Evolutionary conservation across 2,329 filamentous ascomycete genomes (phyloP), one percentile per base, ranked within the genome.

Genomic region (Trichoderma guizhouense): DNA sequence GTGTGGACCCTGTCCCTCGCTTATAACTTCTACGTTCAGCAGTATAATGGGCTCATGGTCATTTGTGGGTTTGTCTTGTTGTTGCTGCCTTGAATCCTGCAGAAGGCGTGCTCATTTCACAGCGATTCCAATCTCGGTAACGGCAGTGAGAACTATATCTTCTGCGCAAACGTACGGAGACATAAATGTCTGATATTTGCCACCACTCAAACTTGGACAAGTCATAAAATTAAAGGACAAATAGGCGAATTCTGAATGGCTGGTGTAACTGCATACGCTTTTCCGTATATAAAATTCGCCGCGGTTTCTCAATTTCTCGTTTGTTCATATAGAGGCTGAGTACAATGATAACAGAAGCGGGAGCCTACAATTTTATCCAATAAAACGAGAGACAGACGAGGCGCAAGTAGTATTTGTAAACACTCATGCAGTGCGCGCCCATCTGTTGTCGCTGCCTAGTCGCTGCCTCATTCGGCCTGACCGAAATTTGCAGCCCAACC

Each of bases 391-490:
- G 21, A 53, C 11, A 1, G 11, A 21, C 21, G 11, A 53, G 47
- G 47, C 47, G 47, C 47, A 7, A 11, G 11, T 5, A 53, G 18
- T 3, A 53, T 53, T 53, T 24, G 47, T 53, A 24, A 24, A 53
- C 11, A 24, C n/a, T 51, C n/a, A 21, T 21, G 21, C n/a, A 53
- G 47, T 53, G 47, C 47, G 47, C 47, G 47, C 14, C 47, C 47
- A 53, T 53, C 21, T 53, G 0, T 24, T 24, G 47, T 53, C 18
- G 64, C 24, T 67, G 64, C 64, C 64, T 57, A 18, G 21, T 26
- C 36, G 62, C 43, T 36, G 63, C 63, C 30, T n/a, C 18, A 34
- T 66, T 55, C 47, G 14, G 30, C 64, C 64, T 57, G 30, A 39
- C 39, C 9, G 30, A n/a, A 3, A 7, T 26, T 57, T 18, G 47